Conservation (phyloP, 805 yeast genomes). For the Torulaspora franciscae region DNA sequence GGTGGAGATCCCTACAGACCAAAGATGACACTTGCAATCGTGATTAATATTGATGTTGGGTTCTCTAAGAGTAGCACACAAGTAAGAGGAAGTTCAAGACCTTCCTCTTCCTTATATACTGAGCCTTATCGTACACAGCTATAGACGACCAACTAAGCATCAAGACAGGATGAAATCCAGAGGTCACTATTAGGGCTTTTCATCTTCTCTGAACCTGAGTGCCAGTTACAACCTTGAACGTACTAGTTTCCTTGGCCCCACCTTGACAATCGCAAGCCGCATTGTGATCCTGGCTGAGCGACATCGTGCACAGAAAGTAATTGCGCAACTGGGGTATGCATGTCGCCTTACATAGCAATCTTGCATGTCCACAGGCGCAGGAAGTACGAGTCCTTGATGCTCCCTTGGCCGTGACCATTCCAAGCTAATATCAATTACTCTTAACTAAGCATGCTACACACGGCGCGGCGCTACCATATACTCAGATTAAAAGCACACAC, state of each 20-base stretch:
- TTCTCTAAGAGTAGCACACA: slow-evolving; percentile 6
- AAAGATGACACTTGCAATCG: slow-evolving; percentile 13
- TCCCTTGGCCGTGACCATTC: background rate
- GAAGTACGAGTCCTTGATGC: too few relatives aligned
- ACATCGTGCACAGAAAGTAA: too few relatives aligned
- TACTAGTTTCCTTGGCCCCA: too few relatives aligned
- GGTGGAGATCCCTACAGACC: slow-evolving; percentile 13
- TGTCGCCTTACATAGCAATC: too few relatives aligned
- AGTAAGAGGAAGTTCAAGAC: background rate
- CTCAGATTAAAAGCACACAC: background rate
- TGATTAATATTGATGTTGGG: slow-evolving; percentile 32
- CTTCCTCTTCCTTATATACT: background rate
- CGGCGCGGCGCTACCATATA: background rate
- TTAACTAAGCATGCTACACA: too few relatives aligned
- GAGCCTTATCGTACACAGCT: background rate
- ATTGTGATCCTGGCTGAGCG: too few relatives aligned
- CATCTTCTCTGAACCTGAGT: too few relatives aligned
- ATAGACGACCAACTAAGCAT: background rate
- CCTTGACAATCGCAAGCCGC: too few relatives aligned
- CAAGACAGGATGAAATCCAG: background rate
- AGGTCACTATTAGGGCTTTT: background rate
- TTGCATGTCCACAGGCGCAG: too few relatives aligned
- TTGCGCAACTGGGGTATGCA: too few relatives aligned
- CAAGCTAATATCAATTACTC: background rate
- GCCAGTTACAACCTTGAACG: too few relatives aligned